Conservation (phyloP, 176 grass and related monocot species). For the Carex kokanica region DNA sequence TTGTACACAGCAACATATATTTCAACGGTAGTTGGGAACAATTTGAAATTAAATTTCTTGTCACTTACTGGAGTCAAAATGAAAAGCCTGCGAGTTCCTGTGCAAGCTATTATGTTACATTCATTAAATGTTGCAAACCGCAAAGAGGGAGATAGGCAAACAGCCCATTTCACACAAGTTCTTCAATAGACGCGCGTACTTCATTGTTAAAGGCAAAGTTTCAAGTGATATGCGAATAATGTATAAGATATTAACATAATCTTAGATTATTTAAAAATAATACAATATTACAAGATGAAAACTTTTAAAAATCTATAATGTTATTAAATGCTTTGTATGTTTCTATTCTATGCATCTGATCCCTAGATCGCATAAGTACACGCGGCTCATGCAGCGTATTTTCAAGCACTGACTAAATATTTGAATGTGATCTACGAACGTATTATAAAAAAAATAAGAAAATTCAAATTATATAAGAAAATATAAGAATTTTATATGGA, state of each 20-base stretch:
- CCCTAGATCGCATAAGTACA: too few species aligned
- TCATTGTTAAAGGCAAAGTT: not conserved
- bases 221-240: too few species aligned
- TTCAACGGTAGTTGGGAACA: too few species aligned
- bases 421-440: not conserved
- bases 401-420: not conserved
- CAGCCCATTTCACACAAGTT: not conserved
- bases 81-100: slow-evolving; percentile 7
- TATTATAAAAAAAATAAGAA: not conserved
- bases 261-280: too few species aligned
- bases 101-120: not conserved
- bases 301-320: too few species aligned
- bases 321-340: too few species aligned
- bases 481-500: not conserved
- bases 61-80: not conserved
- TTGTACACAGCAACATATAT: too few species aligned
- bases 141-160: not conserved
- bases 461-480: too few species aligned
- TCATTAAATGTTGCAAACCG: not conserved
- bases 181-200: not conserved
- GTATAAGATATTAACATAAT: too few species aligned
- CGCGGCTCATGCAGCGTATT: too few species aligned
- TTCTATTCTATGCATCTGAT: too few species aligned
- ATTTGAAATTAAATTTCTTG: not conserved
- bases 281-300: too few species aligned